Conservation (phyloP, 495 filamentous ascomycete genomes). For the Trichoderma erinaceum region DNA sequence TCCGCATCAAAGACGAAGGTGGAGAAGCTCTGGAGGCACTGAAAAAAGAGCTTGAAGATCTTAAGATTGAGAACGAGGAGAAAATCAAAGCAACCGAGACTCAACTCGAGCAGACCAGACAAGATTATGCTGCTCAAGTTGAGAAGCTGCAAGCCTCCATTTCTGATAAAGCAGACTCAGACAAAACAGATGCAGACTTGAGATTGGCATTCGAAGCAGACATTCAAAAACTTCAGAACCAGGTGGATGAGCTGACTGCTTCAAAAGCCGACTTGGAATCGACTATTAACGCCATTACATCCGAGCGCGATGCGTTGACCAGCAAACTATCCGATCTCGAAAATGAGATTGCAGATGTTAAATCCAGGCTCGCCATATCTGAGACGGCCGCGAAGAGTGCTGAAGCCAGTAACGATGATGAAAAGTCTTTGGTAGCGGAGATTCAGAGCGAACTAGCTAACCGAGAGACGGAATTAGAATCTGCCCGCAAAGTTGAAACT, state of each 20-base stretch:
- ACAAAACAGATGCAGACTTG: neutral
- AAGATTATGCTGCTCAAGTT: neutral
- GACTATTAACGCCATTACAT: neutral
- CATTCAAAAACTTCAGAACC: neutral
- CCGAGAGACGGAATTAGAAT: neutral
- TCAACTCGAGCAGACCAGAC: neutral
- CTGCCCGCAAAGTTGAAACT: neutral
- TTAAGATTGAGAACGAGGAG: neutral
- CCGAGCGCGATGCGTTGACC: neutral
- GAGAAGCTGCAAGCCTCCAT: slow-evolving; percentile 2
- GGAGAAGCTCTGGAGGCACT: neutral
- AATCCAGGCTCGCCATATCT: neutral
- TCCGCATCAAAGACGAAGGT: neutral
- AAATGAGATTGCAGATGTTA: neutral
- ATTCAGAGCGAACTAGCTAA: neutral
- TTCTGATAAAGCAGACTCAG: neutral
- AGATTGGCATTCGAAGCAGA: neutral
- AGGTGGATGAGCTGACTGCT: slow-evolving; percentile 1
- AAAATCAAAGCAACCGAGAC: neutral
- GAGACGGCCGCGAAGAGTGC: neutral
- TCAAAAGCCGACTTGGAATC: neutral
- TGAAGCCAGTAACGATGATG: neutral
- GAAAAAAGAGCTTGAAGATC: slow-evolving; percentile 9
- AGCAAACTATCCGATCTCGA: neutral
- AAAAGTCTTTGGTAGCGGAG: neutral